Evolutionary conservation across 2,329 filamentous ascomycete genomes (phyloP).

Genomic region (Trichophaea hybrida): DNA sequence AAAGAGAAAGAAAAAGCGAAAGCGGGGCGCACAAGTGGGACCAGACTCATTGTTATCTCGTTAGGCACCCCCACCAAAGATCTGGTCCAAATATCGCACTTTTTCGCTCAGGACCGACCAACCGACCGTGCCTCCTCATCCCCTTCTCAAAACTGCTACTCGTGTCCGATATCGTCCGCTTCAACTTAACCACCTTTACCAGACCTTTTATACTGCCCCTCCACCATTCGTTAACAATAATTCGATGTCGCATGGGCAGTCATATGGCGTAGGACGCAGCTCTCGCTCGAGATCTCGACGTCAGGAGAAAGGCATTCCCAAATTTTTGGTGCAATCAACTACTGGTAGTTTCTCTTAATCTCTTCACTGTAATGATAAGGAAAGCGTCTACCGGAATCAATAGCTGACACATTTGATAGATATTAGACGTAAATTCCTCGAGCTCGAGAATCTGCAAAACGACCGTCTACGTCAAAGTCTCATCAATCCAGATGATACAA

Average conservation of each 20-base stretch:
- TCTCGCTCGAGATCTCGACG: slow-evolving; percentile 4
- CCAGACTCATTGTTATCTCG: neutral
- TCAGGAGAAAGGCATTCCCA: neutral
- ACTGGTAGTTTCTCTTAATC: neutral
- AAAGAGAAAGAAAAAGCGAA: neutral
- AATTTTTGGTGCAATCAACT: neutral
- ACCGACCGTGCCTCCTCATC: neutral
- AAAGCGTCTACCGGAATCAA: neutral
- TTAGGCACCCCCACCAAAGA: neutral
- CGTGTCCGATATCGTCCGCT: neutral
- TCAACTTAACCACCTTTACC: neutral
- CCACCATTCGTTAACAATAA: neutral
- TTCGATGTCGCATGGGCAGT: slow-evolving; percentile 3
- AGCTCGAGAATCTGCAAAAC: slow-evolving; percentile 18
- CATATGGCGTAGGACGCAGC: neutral
- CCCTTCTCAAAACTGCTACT: neutral
- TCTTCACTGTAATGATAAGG: neutral
- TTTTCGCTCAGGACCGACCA: neutral
- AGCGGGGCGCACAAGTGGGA: neutral
- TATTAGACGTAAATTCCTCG: slow-evolving; percentile 18
- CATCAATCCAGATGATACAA: slow-evolving; percentile 10
- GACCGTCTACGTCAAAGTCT: slow-evolving; percentile 17
- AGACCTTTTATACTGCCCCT: neutral
- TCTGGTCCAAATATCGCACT: neutral
- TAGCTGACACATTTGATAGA: slow-evolving; percentile 8